Base-by-base conservation (phyloP, 352 stramenopile genomes). In the Pythium coloratum region DNA sequence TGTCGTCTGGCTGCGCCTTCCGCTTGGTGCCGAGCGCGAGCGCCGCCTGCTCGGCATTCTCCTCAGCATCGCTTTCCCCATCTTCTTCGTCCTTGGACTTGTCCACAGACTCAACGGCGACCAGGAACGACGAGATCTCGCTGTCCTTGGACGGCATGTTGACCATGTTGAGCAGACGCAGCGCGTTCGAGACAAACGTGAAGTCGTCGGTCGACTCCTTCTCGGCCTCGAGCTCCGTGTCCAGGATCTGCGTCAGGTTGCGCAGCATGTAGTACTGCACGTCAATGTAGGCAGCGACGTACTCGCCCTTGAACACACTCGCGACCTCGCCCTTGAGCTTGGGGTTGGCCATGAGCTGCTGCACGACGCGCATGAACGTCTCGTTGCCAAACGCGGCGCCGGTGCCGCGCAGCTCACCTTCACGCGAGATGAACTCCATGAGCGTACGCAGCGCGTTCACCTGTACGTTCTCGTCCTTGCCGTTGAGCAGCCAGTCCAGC, bases 281-380 rank as follows among this genome's bases (percentile, higher is more conserved):
- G 62, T 97, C 89, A 33, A 81, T 75, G 76, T 95, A 96, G 2
- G 89, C 86, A 33, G 63, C 73, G 32, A 97, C 77, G 59, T 82
- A 97, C 67, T 97, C 89, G 53, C 89, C 88, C 67, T 95, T 90
- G 61, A 97, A 91, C 59, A 94, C 86, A 49, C 78, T 92, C 38
- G 82, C 73, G 55, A 96, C 65, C 51, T 95, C 86, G 47, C 87
- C 84, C 69, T 94, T 94, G 40, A 94, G 76, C 67, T 92, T 90
- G 4, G 81, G 75, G 33, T 77, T 82, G 26, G 70, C 76, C 63
- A 80, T 64, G 33, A 96, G 68, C 62, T 92, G 75, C 63, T 88
- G 80, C 26, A 95, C 73, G 50, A 97, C 77, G 36, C 80, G 82
- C 65, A 78, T 81, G 54, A 94, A 97, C 18, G 89, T 92, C 59